Percentiles rank a stretch among this genome's conserved stretches.
Conservation (phyloP, 75 land plant genomes). For the Ceratopteris richardii region DNA sequence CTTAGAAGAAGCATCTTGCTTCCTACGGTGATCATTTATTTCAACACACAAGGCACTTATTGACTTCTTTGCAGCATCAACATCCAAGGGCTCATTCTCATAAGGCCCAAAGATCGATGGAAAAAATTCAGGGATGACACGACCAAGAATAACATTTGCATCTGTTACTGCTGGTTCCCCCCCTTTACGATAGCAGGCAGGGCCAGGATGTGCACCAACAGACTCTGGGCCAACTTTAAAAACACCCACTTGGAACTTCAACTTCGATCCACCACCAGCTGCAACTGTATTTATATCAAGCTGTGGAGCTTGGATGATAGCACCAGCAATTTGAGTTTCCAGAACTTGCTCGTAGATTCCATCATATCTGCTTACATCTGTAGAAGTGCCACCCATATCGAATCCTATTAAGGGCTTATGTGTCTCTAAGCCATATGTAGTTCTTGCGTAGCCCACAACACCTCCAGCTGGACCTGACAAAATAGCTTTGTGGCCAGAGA, state of each 20-base stretch:
- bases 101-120: slow-evolving; percentile 94
- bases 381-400: slow-evolving; percentile 99
- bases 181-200: slow-evolving; percentile 94
- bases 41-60: slow-evolving; percentile 45
- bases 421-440: slow-evolving; percentile 82
- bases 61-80: slow-evolving; percentile 52
- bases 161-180: slow-evolving; percentile 94
- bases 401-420: slow-evolving; percentile 83
- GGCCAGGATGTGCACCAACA: slow-evolving; percentile 98
- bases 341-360: slow-evolving; percentile 89
- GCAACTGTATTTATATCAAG: slow-evolving; percentile 98
- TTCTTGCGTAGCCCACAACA: slow-evolving; percentile 93
- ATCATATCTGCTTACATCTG: slow-evolving; percentile 98
- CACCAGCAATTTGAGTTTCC: slow-evolving; percentile 94
- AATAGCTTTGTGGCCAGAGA: slow-evolving; percentile 96
- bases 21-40: slow-evolving; percentile 64
- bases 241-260: slow-evolving; percentile 90
- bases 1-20: slow-evolving; percentile 59
- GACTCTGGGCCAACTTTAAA: slow-evolving; percentile 96
- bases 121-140: slow-evolving; percentile 88
- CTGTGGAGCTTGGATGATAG: slow-evolving; percentile 94
- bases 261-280: slow-evolving; percentile 96
- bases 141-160: slow-evolving; percentile 85
- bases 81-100: slow-evolving; percentile 84
- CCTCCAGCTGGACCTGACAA: slow-evolving; percentile 99